Conservation (phyloP, 2,329 filamentous ascomycete genomes). For the Colletotrichum sp. region DNA sequence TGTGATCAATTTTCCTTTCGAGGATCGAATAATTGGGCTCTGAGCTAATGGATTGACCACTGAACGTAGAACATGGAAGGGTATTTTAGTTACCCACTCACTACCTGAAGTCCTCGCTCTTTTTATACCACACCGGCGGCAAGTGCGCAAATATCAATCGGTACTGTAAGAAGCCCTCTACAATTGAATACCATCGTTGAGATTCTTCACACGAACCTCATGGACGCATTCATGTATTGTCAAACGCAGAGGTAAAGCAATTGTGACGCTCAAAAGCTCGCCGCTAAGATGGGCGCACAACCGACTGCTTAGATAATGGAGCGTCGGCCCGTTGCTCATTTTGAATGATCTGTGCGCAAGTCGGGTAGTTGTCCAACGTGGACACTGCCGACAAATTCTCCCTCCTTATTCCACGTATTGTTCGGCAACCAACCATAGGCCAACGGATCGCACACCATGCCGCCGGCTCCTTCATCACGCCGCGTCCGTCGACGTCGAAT, state of each 20-base stretch:
- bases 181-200: not conserved
- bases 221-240: not conserved
- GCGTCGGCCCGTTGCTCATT: not conserved
- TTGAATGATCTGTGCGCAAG: not conserved
- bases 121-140: not conserved
- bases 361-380: not conserved
- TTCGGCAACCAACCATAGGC: not conserved
- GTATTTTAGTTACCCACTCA: too few species aligned
- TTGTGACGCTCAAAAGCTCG: not conserved
- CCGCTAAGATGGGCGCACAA: not conserved
- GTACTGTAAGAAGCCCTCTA: not conserved
- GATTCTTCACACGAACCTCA: not conserved
- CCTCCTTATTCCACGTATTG: not conserved
- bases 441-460: not conserved
- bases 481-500: constrained; percentile 26
- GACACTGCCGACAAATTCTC: not conserved
- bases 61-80: too few species aligned
- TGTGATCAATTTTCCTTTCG: too few species aligned
- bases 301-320: not conserved
- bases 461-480: not conserved
- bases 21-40: too few species aligned
- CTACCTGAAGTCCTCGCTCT: not conserved
- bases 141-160: not conserved
- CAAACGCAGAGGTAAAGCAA: not conserved
- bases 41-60: too few species aligned